Percentiles rank a stretch among this genome's conserved stretches.
Evolutionary conservation across 805 yeast species (phyloP).

Genomic region (Hanseniaspora meyeri): DNA sequence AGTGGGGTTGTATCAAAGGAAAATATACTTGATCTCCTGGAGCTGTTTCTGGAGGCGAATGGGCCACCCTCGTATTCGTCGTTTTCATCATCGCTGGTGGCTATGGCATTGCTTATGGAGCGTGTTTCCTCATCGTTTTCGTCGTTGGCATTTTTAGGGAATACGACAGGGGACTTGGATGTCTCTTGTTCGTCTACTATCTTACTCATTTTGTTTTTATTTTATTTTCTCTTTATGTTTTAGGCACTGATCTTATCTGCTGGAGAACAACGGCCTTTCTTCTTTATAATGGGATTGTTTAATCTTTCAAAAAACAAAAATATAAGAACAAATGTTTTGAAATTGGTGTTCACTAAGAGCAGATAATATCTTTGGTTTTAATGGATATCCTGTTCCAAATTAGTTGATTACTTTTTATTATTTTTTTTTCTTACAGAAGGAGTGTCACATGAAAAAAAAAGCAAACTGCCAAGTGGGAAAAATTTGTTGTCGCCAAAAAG

Average conservation of each 20-base stretch:
- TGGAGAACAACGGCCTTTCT: too few relatives aligned
- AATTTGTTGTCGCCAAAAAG: neutral
- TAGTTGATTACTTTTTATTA: too few relatives aligned
- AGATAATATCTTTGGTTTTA: too few relatives aligned
- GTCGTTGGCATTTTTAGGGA: neutral
- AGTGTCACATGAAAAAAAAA: neutral
- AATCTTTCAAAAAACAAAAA: too few relatives aligned
- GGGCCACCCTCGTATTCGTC: neutral
- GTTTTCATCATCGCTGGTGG: conserved; percentile 8
- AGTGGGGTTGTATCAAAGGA: conserved; percentile 41
- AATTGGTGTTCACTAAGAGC: too few relatives aligned
- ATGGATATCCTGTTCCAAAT: too few relatives aligned
- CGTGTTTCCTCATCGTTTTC: neutral
- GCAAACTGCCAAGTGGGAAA: neutral
- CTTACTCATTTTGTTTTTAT: too few relatives aligned
- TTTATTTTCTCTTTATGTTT: too few relatives aligned
- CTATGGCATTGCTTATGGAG: conserved; percentile 7
- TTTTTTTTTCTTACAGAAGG: neutral
- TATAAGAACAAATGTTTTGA: too few relatives aligned
- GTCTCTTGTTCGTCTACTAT: neutral
- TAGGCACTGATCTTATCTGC: too few relatives aligned
- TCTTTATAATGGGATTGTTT: too few relatives aligned
- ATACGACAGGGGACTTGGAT: neutral
- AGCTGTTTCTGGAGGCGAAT: conserved; percentile 28
- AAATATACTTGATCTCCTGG: conserved; percentile 47